Conservation (phyloP, 2,329 filamentous ascomycete genomes). For the Scedosporium apiospermum region DNA sequence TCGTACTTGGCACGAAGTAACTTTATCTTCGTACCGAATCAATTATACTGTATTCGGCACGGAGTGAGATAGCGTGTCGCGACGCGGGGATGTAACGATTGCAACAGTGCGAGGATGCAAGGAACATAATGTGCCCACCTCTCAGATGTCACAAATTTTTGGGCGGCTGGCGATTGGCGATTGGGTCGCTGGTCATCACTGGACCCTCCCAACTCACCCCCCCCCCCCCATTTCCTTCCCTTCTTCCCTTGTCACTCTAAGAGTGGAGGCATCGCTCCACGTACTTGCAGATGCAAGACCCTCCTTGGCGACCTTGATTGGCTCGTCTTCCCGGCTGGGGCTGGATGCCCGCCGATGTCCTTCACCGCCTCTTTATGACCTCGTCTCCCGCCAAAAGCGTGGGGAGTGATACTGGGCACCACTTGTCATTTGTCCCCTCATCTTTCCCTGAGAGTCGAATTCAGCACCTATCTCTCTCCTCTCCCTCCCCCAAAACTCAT, state of each 20-base stretch:
- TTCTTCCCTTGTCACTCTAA: conserved; percentile 11
- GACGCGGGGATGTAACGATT: conserved; percentile 10
- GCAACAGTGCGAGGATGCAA: not conserved
- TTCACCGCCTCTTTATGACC: conserved; percentile 20
- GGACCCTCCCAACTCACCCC: conserved; percentile 7
- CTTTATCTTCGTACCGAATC: not conserved
- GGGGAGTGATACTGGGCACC: conserved; percentile 3
- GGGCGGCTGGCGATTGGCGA: conserved; percentile 13
- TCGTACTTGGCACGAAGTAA: not conserved
- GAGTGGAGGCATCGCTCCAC: conserved; percentile 3
- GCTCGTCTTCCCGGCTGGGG: conserved; percentile 14
- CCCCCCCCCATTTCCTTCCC: not conserved
- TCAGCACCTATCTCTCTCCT: conserved; percentile 7
- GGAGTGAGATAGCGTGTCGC: conserved; percentile 3
- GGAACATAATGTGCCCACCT: conserved; percentile 2
- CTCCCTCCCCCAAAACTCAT: conserved; percentile 4
- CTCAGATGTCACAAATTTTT: conserved; percentile 7
- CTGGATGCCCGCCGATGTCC: conserved; percentile 17
- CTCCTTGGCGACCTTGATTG: conserved; percentile 13
- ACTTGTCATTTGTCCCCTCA: conserved; percentile 7
- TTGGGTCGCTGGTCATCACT: conserved; percentile 11
- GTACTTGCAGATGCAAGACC: conserved; percentile 7
- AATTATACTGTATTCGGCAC: conserved; percentile 6
- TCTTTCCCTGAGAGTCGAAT: conserved; percentile 7
- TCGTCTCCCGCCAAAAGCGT: conserved; percentile 5